Base-by-base conservation (phyloP, 169 alveolate genomes). In the Plasmodium vivax region DNA sequence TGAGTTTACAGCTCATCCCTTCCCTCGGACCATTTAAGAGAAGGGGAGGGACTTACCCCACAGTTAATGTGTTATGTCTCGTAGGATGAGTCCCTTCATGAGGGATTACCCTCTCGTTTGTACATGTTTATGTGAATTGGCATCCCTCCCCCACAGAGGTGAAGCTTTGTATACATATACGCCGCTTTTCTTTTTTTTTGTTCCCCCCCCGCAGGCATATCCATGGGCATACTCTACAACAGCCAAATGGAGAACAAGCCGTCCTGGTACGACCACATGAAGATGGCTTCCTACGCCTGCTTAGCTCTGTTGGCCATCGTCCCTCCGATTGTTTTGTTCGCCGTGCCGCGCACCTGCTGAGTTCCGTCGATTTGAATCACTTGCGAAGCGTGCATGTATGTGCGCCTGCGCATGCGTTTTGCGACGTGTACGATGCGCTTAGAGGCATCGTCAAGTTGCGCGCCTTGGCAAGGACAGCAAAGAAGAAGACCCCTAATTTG, bases 191-290 rank as follows among this genome's bases (percentile, higher is more conserved):
- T 7, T 16, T n/a, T 62, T n/a, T 88, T 19, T 27, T 6, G n/a
- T 41, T 41, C 80, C 16, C 14, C 1, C 14, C 81, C 19, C 68
- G 58, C 96, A 93, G 98, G 98, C 7, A 58, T 96, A 62, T 94
- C 96, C 54, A 56, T 97, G 58, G 97, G 97, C 34, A 47, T 97
- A 43, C 73, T 97, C 56, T 96, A 91, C 62, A 97, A 97, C 94
- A 75, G 62, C 58, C 92, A 94, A 47, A 93, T 96, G 96, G 94
- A 81, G 71, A 94, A 95, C 34, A 97, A 97, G 68, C 98, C 98
- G 12, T 58, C 80, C 47, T 97, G 98, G 98, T 97, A 96, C 16
- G 72, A 88, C 38, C 68, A 88, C 68, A n/a, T 41, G 56, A 81
- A 54, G 45, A 81, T 71, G 3, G 95, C 85, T 16, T 93, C 97